Base-by-base conservation (phyloP, 306 rosid genomes). In the Neltuma alba region DNA sequence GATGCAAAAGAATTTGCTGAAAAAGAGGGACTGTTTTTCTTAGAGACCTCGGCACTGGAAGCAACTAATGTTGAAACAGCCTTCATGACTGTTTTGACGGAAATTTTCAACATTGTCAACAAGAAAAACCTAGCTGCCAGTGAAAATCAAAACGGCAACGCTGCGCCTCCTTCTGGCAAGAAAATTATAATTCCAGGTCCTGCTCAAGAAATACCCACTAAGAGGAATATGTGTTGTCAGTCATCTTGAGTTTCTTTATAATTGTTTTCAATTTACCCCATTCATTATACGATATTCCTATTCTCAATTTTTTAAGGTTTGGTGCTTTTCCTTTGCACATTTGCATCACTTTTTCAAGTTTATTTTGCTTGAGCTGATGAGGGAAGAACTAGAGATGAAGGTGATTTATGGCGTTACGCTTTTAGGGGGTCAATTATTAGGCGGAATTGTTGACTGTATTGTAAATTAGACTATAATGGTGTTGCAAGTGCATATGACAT, bases 1-100 rank as follows among this genome's bases (percentile, higher is more conserved):
- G 98, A 94, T 60, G 98, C 98, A 45, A 92, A 88, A 82, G 98
- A 94, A 79, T 94, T 94, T 47, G 98, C 98, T 23, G 89, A 94
- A 79, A 94, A 94, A 84, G 98, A 94, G 83, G 98, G 97, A 8
- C 83, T 94, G 3, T 94, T 94, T 80, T 94, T 94, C 92, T 77
- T 94, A 76, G 98, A 94, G 91, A 94, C 98, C 69, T 94, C 98
- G 2, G 98, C 98, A 12, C 77, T 94, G 82, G 88, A 90, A 87
- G 81, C 98, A 18, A 94, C 97, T 30, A 94, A 94, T 8, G 97
- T 94, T 12, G 98, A 94, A 87, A 77, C 82, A 9, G 94, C 97
- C 79, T 94, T 94, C 88, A 82, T 83, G 87, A 94, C 97, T 20
- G 90, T 94, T 72, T 86, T 92, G 81, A 92, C 97, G 2, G 98